Evolutionary conservation across 768 basidiomycete genomes (phyloP).

Genomic region (Trametopsis cervina): DNA sequence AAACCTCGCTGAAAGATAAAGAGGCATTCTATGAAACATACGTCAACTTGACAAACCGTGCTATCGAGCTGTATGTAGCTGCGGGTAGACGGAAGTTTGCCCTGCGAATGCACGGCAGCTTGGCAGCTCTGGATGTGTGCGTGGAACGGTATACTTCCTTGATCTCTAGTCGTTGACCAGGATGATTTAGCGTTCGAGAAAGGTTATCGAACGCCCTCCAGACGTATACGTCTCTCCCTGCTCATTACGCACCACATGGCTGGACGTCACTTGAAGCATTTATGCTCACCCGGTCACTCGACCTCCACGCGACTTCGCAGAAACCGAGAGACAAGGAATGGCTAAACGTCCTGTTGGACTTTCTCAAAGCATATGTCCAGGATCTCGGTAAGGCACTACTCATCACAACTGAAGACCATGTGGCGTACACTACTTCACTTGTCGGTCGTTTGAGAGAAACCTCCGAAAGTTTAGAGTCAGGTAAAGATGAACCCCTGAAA

Average conservation of each 20-base stretch:
- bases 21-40: constrained; percentile 77
- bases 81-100: constrained; percentile 85
- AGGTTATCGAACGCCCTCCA: constrained; percentile 55
- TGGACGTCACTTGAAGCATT: constrained; percentile 78
- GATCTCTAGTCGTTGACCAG: constrained; percentile 1
- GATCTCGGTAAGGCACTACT: constrained; percentile 47
- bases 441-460: constrained; percentile 42
- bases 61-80: constrained; percentile 78
- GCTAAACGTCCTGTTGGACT: constrained; percentile 72
- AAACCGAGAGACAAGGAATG: constrained; percentile 68
- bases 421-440: constrained; percentile 45
- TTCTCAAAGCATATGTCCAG: constrained; percentile 62
- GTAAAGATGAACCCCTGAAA: constrained; percentile 25
- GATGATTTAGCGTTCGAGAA: constrained; percentile 39
- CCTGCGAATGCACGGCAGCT: constrained; percentile 73
- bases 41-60: constrained; percentile 63
- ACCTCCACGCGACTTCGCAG: constrained; percentile 51
- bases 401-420: constrained; percentile 42
- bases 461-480: constrained; percentile 45
- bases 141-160: too few species aligned
- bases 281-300: constrained; percentile 70
- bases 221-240: constrained; percentile 75
- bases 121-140: constrained; percentile 87
- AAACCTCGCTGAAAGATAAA: constrained; percentile 45
- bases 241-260: constrained; percentile 75